Conservation (phyloP, 805 yeast genomes). For the Yamadazyma sp. region DNA sequence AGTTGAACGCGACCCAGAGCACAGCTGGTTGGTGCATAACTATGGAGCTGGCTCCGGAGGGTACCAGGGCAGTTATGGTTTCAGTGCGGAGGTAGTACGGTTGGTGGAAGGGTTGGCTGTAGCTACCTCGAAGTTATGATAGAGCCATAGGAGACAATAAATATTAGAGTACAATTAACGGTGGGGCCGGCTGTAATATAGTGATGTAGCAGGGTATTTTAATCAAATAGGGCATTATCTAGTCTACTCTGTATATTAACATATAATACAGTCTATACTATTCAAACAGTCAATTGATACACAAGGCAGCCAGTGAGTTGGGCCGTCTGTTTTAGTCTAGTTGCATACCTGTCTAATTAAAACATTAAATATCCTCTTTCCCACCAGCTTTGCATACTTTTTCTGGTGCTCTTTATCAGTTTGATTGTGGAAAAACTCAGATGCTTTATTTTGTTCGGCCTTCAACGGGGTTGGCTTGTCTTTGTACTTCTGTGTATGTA, state of each 20-base stretch:
- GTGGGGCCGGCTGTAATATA: too few species aligned
- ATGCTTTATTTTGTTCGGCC: slow-evolving; percentile 25
- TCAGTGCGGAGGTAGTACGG: slow-evolving; percentile 47
- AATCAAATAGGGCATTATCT: too few species aligned
- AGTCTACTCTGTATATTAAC: too few species aligned
- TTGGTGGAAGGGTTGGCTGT: slow-evolving; percentile 6
- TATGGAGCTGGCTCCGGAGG: slow-evolving; percentile 80
- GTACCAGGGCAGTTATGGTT: slow-evolving; percentile 70
- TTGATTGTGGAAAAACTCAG: slow-evolving; percentile 27
- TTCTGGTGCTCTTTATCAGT: slow-evolving; percentile 34
- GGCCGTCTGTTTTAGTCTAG: too few species aligned
- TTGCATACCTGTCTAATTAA: slow-evolving; percentile 23
- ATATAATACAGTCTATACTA: too few species aligned
- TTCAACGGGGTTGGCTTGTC: slow-evolving; percentile 36
- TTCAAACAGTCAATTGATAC: neutral
- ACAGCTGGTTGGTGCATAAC: slow-evolving; percentile 52
- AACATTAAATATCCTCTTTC: slow-evolving; percentile 21
- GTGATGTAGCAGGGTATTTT: too few species aligned
- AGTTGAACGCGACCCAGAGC: slow-evolving; percentile 28
- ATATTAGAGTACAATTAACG: too few species aligned
- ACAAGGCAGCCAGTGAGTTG: too few species aligned
- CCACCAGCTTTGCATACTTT: slow-evolving; percentile 32
- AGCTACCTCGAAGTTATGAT: too few species aligned
- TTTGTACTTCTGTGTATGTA: slow-evolving; percentile 30
- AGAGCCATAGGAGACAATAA: too few species aligned